Base-by-base conservation (phyloP, 352 stramenopile genomes). In the Phytophthora podocarpi region DNA sequence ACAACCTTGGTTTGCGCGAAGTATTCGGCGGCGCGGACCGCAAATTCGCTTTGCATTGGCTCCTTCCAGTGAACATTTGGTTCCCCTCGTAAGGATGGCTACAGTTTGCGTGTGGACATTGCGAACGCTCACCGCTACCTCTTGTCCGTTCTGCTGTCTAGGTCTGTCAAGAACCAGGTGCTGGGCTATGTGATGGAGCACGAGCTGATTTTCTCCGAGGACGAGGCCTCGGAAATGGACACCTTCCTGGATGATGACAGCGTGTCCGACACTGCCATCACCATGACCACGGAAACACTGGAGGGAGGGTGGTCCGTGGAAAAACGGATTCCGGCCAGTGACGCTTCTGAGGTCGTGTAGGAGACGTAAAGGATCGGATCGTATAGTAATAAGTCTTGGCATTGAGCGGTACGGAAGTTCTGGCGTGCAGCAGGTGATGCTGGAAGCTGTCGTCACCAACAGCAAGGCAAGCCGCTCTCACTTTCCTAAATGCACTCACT, bases 11-110 rank as follows among this genome's bases (percentile, higher is more conserved):
- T 21, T 74, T 95, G 46, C 89, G 77, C 23, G 83, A 95, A 77
- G 87, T 95, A 4, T 96, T 96, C 50, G 86, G 86, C 26, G 87
- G 87, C 10, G 52, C 65, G 6, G 73, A 70, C 47, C 64, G 64
- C 45, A 80, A 80, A 34, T 89, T 94, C 32, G 58, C 81, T 7
- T 53, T 91, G 23, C 70, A 92, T 55, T 95, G 87, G 87, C 67
- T 95, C 12, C 78, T 95, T 15, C 87, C 87, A n/a, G 72, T 93
- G 30, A 87, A 91, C 51, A 88, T 95, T 72, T 93, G 82, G 85
- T 95, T 95, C 47, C 87, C 87, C 27, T 72, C 76, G 85, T 93
- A 88, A 54, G 85, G 46, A 37, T 4, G 18, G 13, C 15, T 51
- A 15, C 5, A 45, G 12, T 53, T 43, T 46, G n/a, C 6, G 24